Evolutionary conservation across 2,329 filamentous ascomycete genomes (phyloP).

Genomic region (Aspergillus ruber): DNA sequence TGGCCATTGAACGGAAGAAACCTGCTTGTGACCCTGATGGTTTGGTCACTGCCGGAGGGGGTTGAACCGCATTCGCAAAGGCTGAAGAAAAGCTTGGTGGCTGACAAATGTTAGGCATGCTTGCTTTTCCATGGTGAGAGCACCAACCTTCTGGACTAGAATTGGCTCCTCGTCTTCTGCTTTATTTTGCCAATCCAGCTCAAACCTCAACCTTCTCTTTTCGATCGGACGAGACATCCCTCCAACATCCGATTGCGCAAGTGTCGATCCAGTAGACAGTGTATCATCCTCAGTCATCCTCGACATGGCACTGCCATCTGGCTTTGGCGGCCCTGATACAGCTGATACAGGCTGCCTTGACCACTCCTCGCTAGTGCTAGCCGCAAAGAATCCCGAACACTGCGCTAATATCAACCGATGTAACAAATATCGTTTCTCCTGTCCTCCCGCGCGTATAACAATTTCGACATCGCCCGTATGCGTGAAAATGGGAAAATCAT

Average conservation of each 20-base stretch:
- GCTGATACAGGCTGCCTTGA: slow-evolving; percentile 32
- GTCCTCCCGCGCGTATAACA: slow-evolving; percentile 60
- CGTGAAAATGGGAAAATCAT: slow-evolving; percentile 88
- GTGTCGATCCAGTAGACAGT: slow-evolving; percentile 30
- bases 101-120: slow-evolving; percentile 14
- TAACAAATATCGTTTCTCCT: slow-evolving; percentile 77
- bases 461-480: slow-evolving; percentile 93
- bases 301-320: slow-evolving; percentile 24
- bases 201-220: slow-evolving; percentile 73
- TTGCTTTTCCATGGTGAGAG: slow-evolving; percentile 3
- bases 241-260: slow-evolving; percentile 32
- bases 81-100: slow-evolving; percentile 43
- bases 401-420: slow-evolving; percentile 82
- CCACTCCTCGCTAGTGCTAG: slow-evolving; percentile 70
- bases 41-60: slow-evolving; percentile 56
- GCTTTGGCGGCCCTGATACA: slow-evolving; percentile 41
- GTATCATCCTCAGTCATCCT: slow-evolving; percentile 32
- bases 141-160: slow-evolving; percentile 69
- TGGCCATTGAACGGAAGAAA: slow-evolving; percentile 85
- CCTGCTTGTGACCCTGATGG: slow-evolving; percentile 55
- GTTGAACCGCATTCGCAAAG: slow-evolving; percentile 46
- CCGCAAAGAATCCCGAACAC: slow-evolving; percentile 91
- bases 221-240: slow-evolving; percentile 37
- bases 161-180: slow-evolving; percentile 74
- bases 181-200: slow-evolving; percentile 68